phyloP scores from a whole-genome alignment of 345 rosid species.

The Arabidopsis thaliana region DNA sequence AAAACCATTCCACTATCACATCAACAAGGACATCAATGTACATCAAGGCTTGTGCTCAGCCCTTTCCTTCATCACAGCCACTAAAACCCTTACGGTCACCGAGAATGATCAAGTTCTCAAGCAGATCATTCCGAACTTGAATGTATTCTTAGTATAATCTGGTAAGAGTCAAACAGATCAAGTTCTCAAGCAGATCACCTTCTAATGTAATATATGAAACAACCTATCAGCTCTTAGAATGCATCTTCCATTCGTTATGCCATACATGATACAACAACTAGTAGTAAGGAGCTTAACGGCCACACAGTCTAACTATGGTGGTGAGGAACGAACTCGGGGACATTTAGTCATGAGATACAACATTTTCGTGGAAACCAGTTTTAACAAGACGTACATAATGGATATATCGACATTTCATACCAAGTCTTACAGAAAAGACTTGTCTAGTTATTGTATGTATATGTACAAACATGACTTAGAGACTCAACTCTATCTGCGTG shows the following conservation, averaged over 20 bases:
- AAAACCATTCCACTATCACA: not conserved
- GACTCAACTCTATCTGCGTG: not conserved
- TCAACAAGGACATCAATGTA: too few species aligned
- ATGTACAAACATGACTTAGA: conserved; percentile 39
- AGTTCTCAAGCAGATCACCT: not conserved
- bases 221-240: not conserved
- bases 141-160: not conserved
- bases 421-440: conserved; percentile 3
- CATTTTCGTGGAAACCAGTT: conserved; percentile 29
- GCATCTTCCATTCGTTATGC: conserved; percentile 2
- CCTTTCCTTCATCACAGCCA: not conserved
- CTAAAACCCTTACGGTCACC: not conserved
- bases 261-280: conserved; percentile 4
- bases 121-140: not conserved
- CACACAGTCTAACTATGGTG: not conserved
- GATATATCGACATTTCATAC: conserved; percentile 26
- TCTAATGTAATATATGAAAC: not conserved
- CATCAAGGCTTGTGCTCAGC: not conserved
- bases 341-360: conserved; percentile 2
- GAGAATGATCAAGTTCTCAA: too few species aligned
- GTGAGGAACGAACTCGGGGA: not conserved
- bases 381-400: conserved; percentile 29
- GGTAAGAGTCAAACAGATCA: not conserved
- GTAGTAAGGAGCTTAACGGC: not conserved
- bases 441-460: conserved; percentile 21